phyloP scores from a whole-genome alignment of 2,329 filamentous ascomycete species.

The Apiospora pterosperma region DNA sequence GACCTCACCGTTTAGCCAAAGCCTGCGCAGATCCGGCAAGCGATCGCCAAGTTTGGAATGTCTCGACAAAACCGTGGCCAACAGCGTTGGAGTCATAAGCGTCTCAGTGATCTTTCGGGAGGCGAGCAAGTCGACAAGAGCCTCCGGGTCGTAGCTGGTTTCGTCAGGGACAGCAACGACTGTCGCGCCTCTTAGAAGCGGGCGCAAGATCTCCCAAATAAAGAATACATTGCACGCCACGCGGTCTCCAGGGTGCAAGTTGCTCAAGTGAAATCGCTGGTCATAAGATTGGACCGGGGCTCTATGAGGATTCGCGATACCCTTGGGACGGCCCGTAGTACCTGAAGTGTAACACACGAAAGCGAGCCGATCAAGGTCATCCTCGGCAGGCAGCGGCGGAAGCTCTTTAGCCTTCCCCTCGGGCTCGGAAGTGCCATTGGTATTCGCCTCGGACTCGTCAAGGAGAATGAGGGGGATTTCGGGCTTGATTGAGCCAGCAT shows the following conservation, averaged over 20 bases:
- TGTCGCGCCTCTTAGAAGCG: slow-evolving; percentile 71
- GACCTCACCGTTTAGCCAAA: slow-evolving; percentile 83
- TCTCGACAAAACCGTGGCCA: slow-evolving; percentile 69
- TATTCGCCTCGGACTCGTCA: slow-evolving; percentile 43
- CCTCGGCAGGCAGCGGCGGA: slow-evolving; percentile 53
- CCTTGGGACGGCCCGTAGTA: slow-evolving; percentile 72
- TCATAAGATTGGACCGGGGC: slow-evolving; percentile 73
- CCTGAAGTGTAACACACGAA: slow-evolving; percentile 82
- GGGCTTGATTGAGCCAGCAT: slow-evolving; percentile 62
- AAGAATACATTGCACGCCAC: slow-evolving; percentile 90
- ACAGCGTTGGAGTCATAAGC: slow-evolving; percentile 77
- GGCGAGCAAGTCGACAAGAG: slow-evolving; percentile 67
- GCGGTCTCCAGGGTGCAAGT: slow-evolving; percentile 68
- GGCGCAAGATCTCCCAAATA: slow-evolving; percentile 79
- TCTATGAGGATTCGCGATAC: slow-evolving; percentile 75
- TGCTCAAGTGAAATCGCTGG: slow-evolving; percentile 66
- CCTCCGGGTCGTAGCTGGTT: slow-evolving; percentile 72
- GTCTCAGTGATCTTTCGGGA: slow-evolving; percentile 71
- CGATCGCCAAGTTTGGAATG: slow-evolving; percentile 62
- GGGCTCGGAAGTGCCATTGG: slow-evolving; percentile 22
- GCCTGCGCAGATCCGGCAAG: slow-evolving; percentile 62
- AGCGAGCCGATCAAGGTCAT: slow-evolving; percentile 69
- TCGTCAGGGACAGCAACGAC: slow-evolving; percentile 74
- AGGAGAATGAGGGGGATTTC: slow-evolving; percentile 62
- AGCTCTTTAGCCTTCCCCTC: slow-evolving; percentile 34